Evolutionary conservation across 306 rosid genomes (phyloP).

Genomic region (Sindora glabra): DNA sequence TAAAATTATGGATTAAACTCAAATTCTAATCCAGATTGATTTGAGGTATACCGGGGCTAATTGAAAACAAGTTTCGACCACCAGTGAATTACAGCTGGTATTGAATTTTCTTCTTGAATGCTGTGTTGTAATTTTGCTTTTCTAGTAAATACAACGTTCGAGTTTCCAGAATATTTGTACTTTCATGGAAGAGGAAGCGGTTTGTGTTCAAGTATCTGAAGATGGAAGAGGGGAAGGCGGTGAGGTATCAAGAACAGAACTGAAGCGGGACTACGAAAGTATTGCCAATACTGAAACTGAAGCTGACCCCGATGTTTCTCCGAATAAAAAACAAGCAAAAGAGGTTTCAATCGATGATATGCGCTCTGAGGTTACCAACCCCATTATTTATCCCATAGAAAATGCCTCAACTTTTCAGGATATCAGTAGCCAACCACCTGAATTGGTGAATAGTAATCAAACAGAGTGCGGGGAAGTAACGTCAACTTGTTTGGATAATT

Average conservation of each 20-base stretch:
- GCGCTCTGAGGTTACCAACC: constrained; percentile 83
- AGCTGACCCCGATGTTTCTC: too few species aligned
- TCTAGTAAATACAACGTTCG: constrained; percentile 12
- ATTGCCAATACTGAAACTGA: constrained; percentile 34
- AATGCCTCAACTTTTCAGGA: constrained; percentile 54
- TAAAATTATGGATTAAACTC: neutral
- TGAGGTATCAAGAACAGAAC: constrained; percentile 32
- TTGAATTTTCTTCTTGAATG: constrained; percentile 34
- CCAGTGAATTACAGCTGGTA: neutral
- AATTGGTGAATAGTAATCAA: constrained; percentile 28
- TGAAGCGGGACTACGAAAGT: constrained; percentile 62
- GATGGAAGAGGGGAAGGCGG: constrained; percentile 39
- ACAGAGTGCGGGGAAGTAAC: constrained; percentile 74
- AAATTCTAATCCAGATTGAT: constrained; percentile 1
- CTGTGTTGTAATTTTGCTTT: constrained; percentile 25
- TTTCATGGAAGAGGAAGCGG: constrained; percentile 75
- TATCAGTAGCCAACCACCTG: constrained; percentile 67
- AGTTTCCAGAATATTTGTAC: constrained; percentile 15
- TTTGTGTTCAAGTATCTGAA: constrained; percentile 32
- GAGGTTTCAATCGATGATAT: constrained; percentile 81
- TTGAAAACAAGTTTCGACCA: neutral
- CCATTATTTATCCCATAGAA: constrained; percentile 48
- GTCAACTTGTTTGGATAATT: constrained; percentile 56
- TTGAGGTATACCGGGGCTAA: neutral
- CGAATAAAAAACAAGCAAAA: constrained; percentile 61